These are phyloP conservation scores for Ascochyta rabiei DNA, from an alignment of 2,329 filamentous ascomycete genomes.

Conservation along the genomic window DNA sequence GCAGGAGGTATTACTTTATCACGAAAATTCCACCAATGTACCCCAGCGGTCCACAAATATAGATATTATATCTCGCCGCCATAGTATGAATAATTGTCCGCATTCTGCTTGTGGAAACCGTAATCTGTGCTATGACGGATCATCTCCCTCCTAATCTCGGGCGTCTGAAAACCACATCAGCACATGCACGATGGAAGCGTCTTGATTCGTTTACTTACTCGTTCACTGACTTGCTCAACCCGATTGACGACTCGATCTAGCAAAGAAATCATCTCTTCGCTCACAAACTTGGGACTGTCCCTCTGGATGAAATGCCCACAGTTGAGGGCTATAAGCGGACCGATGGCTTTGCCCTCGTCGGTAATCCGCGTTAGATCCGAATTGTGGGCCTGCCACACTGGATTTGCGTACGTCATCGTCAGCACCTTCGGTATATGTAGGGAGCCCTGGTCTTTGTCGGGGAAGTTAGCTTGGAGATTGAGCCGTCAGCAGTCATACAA, in stretches of 20 bases:
- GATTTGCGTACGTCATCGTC: constrained; percentile 59
- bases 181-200: not conserved
- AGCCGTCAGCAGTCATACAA: not conserved
- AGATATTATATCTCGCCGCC: constrained; percentile 7
- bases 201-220: constrained; percentile 14
- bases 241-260: constrained; percentile 45
- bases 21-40: too few species aligned
- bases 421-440: constrained; percentile 45
- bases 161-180: not conserved
- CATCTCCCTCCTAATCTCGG: constrained; percentile 16
- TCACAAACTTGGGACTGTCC: constrained; percentile 55
- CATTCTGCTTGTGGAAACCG: not conserved
- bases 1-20: not conserved
- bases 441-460: constrained; percentile 27
- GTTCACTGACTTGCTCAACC: constrained; percentile 42
- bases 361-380: constrained; percentile 57
- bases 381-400: constrained; percentile 62
- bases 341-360: constrained; percentile 47
- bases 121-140: constrained; percentile 15
- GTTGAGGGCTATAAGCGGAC: constrained; percentile 54
- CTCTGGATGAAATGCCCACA: constrained; percentile 64
- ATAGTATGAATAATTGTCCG: not conserved
- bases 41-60: too few species aligned
- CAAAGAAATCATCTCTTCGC: constrained; percentile 40
- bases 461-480: constrained; percentile 5